A percentile compares a stretch with the other conserved stretches of the same genome.
These are phyloP conservation scores for Galerina marginata DNA, from an alignment of 768 basidiomycete species.

Conservation along the genomic window DNA sequence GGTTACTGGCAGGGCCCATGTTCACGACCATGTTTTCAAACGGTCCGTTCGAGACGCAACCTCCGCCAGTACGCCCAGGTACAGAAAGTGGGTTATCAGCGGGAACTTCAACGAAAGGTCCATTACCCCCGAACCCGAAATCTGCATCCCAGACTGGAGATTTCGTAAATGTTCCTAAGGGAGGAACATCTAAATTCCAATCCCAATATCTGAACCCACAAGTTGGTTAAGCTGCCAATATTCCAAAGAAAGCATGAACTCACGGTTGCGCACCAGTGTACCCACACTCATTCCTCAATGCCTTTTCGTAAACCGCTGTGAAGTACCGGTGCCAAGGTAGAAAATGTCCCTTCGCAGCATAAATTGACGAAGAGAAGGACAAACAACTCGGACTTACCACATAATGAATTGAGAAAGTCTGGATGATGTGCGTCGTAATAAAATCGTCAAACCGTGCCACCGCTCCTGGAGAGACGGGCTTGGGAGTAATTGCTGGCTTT, in stretches of 20 bases:
- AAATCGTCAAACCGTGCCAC: constrained; percentile 33
- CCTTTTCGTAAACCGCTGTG: constrained; percentile 25
- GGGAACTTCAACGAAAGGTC: constrained; percentile 13
- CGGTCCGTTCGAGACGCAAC: constrained; percentile 14
- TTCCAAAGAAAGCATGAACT: not conserved
- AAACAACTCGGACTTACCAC: constrained; percentile 22
- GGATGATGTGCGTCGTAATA: constrained; percentile 27
- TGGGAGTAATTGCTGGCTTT: constrained; percentile 23
- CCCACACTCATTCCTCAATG: constrained; percentile 28
- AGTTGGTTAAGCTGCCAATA: not conserved
- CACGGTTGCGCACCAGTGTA: constrained; percentile 30
- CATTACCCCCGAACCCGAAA: constrained; percentile 20
- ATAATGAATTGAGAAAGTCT: constrained; percentile 26
- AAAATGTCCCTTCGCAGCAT: constrained; percentile 27
- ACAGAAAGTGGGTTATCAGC: constrained; percentile 6
- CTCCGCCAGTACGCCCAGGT: constrained; percentile 18
- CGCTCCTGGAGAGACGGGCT: constrained; percentile 21
- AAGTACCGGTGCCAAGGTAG: constrained; percentile 32
- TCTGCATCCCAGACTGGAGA: constrained; percentile 10
- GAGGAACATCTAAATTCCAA: constrained; percentile 19
- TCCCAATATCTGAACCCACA: constrained; percentile 18
- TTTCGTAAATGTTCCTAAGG: constrained; percentile 8
- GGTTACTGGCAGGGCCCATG: constrained; percentile 15
- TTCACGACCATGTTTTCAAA: constrained; percentile 16
- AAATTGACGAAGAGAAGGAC: not conserved